Evolutionary conservation across 1,284 basidiomycete genomes (phyloP).

Genomic region (Thecaphora thlaspeos): DNA sequence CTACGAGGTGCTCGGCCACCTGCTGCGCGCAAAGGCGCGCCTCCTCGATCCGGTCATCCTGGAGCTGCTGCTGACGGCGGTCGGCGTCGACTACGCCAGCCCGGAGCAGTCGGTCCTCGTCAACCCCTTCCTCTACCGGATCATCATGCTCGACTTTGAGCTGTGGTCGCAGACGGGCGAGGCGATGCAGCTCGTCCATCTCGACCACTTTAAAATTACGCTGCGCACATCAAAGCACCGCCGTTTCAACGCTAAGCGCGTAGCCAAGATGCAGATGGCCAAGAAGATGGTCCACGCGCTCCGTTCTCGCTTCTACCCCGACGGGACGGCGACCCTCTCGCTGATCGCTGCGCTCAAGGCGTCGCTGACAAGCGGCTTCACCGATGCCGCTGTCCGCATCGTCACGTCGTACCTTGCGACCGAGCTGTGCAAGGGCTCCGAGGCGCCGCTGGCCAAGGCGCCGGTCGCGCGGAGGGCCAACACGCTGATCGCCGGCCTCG

Average conservation of each 20-base stretch:
- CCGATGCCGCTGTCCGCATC: slow-evolving; percentile 76
- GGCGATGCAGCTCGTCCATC: slow-evolving; percentile 73
- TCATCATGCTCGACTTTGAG: slow-evolving; percentile 83
- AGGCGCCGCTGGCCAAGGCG: background rate
- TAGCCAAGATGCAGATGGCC: slow-evolving; percentile 63
- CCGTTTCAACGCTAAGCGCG: slow-evolving; percentile 42
- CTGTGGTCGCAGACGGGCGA: slow-evolving; percentile 74
- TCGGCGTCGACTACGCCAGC: slow-evolving; percentile 72
- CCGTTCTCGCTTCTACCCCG: slow-evolving; percentile 14
- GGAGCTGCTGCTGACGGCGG: slow-evolving; percentile 75
- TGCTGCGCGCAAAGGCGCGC: slow-evolving; percentile 72
- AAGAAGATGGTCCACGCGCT: slow-evolving; percentile 77
- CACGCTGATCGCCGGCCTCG: slow-evolving; percentile 4
- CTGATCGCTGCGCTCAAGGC: slow-evolving; percentile 21
- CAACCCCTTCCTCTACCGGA: slow-evolving; percentile 77
- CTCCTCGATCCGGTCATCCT: slow-evolving; percentile 75
- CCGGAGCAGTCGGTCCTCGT: slow-evolving; percentile 64
- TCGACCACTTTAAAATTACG: slow-evolving; percentile 77
- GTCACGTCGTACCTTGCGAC: slow-evolving; percentile 80
- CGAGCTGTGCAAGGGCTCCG: slow-evolving; percentile 65
- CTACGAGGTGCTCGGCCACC: slow-evolving; percentile 78
- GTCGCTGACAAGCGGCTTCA: slow-evolving; percentile 64
- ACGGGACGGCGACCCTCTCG: background rate
- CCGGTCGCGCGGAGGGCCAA: too few relatives aligned
- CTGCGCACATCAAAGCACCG: slow-evolving; percentile 68